These are phyloP conservation scores for Auricularia heimuer DNA, from an alignment of 768 basidiomycete genomes.

Conservation along the genomic window DNA sequence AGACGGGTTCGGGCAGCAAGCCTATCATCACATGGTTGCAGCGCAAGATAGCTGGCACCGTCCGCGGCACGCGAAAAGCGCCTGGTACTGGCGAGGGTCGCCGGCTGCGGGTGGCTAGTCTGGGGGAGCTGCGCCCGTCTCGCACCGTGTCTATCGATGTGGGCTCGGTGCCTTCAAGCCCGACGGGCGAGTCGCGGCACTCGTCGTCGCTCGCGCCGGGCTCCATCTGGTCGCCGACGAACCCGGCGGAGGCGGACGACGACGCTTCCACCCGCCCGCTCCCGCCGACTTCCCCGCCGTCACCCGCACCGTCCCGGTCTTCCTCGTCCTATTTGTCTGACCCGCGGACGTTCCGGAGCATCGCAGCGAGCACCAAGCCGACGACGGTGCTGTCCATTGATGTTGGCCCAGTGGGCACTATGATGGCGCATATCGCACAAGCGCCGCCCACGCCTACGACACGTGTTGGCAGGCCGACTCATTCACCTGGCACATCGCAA, in stretches of 20 bases:
- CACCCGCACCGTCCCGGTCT: conserved; percentile 75
- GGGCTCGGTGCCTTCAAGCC: background rate
- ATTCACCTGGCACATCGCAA: background rate
- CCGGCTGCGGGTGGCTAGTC: background rate
- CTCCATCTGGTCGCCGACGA: conserved; percentile 72
- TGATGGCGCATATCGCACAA: conserved; percentile 85
- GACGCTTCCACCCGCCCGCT: conserved; percentile 87
- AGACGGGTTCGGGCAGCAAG: conserved; percentile 58
- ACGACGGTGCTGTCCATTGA: conserved; percentile 92
- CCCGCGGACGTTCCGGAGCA: conserved; percentile 71
- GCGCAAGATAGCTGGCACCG: conserved; percentile 69
- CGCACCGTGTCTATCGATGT: background rate
- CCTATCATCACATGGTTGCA: conserved; percentile 89
- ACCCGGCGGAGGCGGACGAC: conserved; percentile 78
- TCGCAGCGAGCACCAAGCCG: conserved; percentile 85
- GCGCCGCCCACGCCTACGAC: conserved; percentile 54
- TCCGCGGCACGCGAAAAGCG: conserved; percentile 41
- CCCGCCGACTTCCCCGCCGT: conserved; percentile 80
- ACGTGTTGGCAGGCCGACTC: background rate
- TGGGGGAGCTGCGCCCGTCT: background rate
- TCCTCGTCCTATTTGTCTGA: conserved; percentile 79
- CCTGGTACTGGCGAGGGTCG: conserved; percentile 16
- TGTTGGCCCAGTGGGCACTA: conserved; percentile 38
- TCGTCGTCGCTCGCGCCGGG: conserved; percentile 56
- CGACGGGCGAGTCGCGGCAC: conserved; percentile 3